phyloP scores from a whole-genome alignment of 192 early-diverging fungal species.

The Dimargaris xerosporica region DNA sequence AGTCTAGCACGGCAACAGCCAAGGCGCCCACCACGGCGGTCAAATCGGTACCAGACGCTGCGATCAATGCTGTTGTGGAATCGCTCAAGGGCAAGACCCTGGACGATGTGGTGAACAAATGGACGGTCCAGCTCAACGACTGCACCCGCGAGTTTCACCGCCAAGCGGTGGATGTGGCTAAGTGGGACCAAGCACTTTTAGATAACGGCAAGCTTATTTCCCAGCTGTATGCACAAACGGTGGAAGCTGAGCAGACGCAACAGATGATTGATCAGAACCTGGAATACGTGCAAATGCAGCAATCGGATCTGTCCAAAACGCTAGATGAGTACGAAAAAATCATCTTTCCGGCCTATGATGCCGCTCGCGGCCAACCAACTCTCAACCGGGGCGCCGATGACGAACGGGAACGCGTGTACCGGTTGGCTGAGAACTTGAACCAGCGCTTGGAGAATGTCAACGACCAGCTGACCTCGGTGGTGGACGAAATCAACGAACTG shows the following conservation, averaged over 20 bases:
- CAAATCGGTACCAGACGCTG: conserved; percentile 14
- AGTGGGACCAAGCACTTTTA: conserved; percentile 78
- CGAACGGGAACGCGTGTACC: conserved; percentile 74
- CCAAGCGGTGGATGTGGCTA: conserved; percentile 64
- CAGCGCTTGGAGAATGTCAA: conserved; percentile 77
- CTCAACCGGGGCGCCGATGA: conserved; percentile 47
- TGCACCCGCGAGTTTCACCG: conserved; percentile 71
- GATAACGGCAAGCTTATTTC: conserved; percentile 70
- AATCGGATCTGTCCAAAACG: conserved; percentile 58
- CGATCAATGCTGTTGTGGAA: conserved; percentile 25
- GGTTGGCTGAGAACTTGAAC: conserved; percentile 72
- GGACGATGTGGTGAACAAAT: conserved; percentile 81
- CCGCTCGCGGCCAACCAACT: conserved; percentile 19
- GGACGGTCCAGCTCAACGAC: conserved; percentile 69
- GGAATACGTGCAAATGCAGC: conserved; percentile 76
- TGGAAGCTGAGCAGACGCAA: conserved; percentile 57
- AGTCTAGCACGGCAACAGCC: conserved; percentile 20
- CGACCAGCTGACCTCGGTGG: conserved; percentile 55
- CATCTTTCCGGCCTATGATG: conserved; percentile 30
- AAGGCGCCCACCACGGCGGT: conserved; percentile 20
- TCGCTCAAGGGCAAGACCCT: conserved; percentile 68
- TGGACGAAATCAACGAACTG: conserved; percentile 72
- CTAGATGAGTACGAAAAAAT: conserved; percentile 70
- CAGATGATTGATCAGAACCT: conserved; percentile 70
- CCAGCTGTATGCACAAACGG: conserved; percentile 54